Conservation (phyloP, 164 flowering plant genomes). For the Platanus orientalis region DNA sequence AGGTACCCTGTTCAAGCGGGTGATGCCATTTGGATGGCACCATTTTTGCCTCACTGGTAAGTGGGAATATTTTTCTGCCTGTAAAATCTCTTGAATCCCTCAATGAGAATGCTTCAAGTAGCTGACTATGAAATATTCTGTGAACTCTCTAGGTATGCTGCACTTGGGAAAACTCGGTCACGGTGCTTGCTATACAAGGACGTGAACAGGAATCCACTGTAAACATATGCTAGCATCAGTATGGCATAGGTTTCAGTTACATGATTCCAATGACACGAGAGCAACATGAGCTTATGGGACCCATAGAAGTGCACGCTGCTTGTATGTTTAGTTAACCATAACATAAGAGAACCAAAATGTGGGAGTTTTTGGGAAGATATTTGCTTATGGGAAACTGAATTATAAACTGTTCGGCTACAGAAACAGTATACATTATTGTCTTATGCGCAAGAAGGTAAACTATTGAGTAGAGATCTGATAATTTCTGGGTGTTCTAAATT, state of each 20-base stretch:
- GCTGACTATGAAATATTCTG: neutral
- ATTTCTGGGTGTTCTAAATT: no score
- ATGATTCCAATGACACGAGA: neutral
- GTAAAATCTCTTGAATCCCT: neutral
- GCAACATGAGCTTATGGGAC: neutral
- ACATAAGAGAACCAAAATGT: no score
- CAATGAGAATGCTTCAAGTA: neutral
- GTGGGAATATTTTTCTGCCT: constrained; percentile 9
- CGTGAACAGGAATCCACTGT: constrained; percentile 77
- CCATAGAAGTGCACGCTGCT: no score
- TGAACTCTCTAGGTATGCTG: constrained; percentile 75
- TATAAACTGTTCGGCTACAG: no score
- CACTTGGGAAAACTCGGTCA: constrained; percentile 78
- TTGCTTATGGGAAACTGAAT: no score
- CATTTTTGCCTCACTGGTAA: constrained; percentile 98
- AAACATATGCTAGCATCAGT: neutral
- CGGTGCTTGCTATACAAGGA: constrained; percentile 93
- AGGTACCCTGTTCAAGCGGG: constrained; percentile 16
- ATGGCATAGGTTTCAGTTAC: no score
- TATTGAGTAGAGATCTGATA: no score
- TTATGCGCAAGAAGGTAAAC: no score
- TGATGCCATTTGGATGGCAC: constrained; percentile 98
- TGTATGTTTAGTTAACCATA: no score
- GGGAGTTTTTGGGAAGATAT: no score
- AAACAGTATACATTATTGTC: no score